Evolutionary conservation across 257 asterid species (phyloP).

Genomic region (Datura wrightii): DNA sequence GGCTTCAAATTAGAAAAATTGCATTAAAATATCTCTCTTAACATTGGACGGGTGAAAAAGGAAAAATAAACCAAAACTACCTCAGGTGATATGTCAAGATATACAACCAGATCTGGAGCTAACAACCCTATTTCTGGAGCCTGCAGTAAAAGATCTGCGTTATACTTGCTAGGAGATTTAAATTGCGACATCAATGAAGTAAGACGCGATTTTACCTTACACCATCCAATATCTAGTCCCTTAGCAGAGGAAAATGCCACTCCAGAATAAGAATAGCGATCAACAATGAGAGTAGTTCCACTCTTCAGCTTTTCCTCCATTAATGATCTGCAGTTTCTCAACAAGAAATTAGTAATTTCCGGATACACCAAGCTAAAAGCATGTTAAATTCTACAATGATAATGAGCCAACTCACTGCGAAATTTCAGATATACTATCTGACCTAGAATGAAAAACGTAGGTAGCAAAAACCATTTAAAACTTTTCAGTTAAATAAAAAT

Average conservation of each 20-base stretch:
- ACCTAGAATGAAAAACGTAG: background rate
- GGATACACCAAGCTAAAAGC: background rate
- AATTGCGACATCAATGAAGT: background rate
- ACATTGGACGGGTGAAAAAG: background rate
- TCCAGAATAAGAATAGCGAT: constrained; percentile 90
- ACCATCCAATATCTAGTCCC: constrained; percentile 86
- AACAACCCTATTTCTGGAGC: constrained; percentile 89
- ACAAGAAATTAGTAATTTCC: background rate
- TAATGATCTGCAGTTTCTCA: constrained; percentile 51
- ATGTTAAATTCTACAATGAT: constrained; percentile 9
- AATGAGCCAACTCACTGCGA: background rate
- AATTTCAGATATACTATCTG: background rate
- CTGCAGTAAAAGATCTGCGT: constrained; percentile 46
- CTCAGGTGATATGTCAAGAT: constrained; percentile 95
- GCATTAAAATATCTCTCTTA: background rate
- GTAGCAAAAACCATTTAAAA: background rate
- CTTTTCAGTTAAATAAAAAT: background rate
- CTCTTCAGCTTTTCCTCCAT: constrained; percentile 86
- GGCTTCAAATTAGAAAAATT: background rate
- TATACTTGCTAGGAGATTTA: constrained; percentile 12
- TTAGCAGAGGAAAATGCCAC: constrained; percentile 95
- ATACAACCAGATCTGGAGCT: constrained; percentile 90
- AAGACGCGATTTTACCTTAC: constrained; percentile 62
- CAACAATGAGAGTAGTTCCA: constrained; percentile 80
- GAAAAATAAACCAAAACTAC: constrained; percentile 40